Base-by-base conservation (phyloP, 768 basidiomycete species). In the Calocera viscosa region DNA sequence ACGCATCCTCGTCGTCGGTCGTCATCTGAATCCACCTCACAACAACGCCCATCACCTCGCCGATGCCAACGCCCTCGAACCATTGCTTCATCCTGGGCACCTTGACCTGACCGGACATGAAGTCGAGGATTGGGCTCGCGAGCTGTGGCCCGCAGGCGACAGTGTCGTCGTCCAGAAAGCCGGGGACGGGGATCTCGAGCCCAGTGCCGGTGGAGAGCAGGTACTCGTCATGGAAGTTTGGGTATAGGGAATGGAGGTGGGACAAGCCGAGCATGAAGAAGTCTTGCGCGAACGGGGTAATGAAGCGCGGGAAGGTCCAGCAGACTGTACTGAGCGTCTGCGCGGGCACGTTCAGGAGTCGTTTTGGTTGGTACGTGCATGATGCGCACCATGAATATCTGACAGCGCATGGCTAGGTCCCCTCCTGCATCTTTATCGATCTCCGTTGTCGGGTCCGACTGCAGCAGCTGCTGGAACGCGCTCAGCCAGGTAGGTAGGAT, bases 401-500 rank as follows among this genome's bases (percentile, higher is more conserved):
- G 90, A 43, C 88, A 84, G 63, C 89, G 82, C 65, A 97, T 80
- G 5, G 86, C 79, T 10, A 99, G 76, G 74, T 95, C 91, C 94
- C 94, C 97, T 64, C 84, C 83, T 24, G 79, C 74, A 3, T 79
- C 77, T 60, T 80, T 80, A 17, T 80, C 73, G 2, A 89, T 79
- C 72, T 94, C 93, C 65, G 78, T 76, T 24, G 80, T 76, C 0
- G 88, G 83, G 73, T 91, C 85, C 24, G 83, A 75, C 64, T 77
- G 80, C 26, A 97, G 79, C 16, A 97, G 80, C 17, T 86, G 84
- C 69, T 84, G 85, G 80, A 97, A 93, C 0, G 91, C 90, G 39
- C 89, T 87, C n/a, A 97, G 77, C 96, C 96, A 99, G 17, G 86
- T 81, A 0, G 94, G 91, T 5, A 95, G 83, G 43, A 97, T 85